Percentiles rank a stretch among this genome's conserved stretches.
phyloP scores from a whole-genome alignment of 202 grass and related monocot species.

The Digitaria exilis region DNA sequence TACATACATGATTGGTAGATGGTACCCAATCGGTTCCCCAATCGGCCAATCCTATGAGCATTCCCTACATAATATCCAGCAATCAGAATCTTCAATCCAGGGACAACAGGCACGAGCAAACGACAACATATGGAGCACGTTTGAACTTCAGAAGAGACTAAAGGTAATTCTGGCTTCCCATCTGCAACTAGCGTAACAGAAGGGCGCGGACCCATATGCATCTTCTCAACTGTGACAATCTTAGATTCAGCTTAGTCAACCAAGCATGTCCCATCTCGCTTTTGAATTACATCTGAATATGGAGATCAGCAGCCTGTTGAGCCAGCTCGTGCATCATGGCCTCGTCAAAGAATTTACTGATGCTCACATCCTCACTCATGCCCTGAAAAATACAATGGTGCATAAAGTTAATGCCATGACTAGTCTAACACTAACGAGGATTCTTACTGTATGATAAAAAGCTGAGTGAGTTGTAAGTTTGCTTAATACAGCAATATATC shows the following conservation, averaged over 20 bases:
- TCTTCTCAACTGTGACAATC: background rate
- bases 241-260: background rate
- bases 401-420: constrained; percentile 19
- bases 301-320: constrained; percentile 87
- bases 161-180: background rate
- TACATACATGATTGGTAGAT: constrained; percentile 38
- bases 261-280: background rate
- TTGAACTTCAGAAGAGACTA: background rate
- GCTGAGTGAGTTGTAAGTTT: background rate
- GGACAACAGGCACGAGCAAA: background rate
- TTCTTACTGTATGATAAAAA: background rate
- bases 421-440: constrained; percentile 11
- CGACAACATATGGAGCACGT: background rate
- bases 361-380: constrained; percentile 99
- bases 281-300: constrained; percentile 72
- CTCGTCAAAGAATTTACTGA: constrained; percentile 98
- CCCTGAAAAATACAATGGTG: constrained; percentile 56
- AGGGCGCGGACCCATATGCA: background rate
- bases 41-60: background rate
- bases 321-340: constrained; percentile 96
- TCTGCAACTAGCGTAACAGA: constrained; percentile 4
- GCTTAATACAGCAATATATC: constrained; percentile 10
- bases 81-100: constrained; percentile 24
- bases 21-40: background rate
- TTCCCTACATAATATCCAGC: background rate